Percentiles rank a stretch among this genome's conserved stretches.
These are phyloP conservation scores for Trametes hirsuta DNA, from an alignment of 1,284 basidiomycete genomes.

Conservation along the genomic window DNA sequence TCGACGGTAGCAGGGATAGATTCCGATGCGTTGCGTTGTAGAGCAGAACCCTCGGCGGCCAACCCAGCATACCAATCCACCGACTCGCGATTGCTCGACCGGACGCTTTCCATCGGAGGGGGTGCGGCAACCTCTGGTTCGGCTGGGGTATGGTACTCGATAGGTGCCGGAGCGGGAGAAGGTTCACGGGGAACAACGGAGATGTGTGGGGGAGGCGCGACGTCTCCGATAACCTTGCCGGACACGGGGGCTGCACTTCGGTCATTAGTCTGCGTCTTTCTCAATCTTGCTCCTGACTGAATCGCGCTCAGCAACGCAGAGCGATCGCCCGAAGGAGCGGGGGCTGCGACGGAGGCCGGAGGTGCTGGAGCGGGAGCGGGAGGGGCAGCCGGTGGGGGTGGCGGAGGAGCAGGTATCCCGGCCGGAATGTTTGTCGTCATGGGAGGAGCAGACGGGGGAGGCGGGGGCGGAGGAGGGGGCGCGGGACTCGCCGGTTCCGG, in stretches of 20 bases:
- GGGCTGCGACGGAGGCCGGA: constrained; percentile 42
- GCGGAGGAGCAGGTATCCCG: constrained; percentile 27
- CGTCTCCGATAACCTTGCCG: constrained; percentile 81
- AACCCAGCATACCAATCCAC: constrained; percentile 92
- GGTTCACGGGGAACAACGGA: constrained; percentile 47
- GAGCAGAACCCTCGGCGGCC: constrained; percentile 68
- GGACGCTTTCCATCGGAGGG: constrained; percentile 33
- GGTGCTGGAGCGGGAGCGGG: constrained; percentile 37
- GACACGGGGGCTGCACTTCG: constrained; percentile 71
- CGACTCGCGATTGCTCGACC: constrained; percentile 69
- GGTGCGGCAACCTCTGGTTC: constrained; percentile 22
- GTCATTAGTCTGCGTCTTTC: constrained; percentile 85
- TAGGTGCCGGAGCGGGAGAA: constrained; percentile 40
- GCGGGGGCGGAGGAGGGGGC: constrained; percentile 40
- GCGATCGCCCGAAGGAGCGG: constrained; percentile 52
- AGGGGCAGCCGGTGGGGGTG: constrained; percentile 25
- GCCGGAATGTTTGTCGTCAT: constrained; percentile 23
- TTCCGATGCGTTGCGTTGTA: constrained; percentile 34
- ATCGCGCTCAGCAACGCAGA: constrained; percentile 83
- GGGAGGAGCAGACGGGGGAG: constrained; percentile 42
- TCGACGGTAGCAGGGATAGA: constrained; percentile 63
- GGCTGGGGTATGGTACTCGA: constrained; percentile 1
- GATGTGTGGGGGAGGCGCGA: constrained; percentile 76
- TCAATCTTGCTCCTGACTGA: constrained; percentile 76
- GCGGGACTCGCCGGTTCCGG: constrained; percentile 38